Evolutionary conservation across 805 yeast species (phyloP), one percentile per base, ranked within the genome.

Genomic region (Cyberlindnera euphorbiae): DNA sequence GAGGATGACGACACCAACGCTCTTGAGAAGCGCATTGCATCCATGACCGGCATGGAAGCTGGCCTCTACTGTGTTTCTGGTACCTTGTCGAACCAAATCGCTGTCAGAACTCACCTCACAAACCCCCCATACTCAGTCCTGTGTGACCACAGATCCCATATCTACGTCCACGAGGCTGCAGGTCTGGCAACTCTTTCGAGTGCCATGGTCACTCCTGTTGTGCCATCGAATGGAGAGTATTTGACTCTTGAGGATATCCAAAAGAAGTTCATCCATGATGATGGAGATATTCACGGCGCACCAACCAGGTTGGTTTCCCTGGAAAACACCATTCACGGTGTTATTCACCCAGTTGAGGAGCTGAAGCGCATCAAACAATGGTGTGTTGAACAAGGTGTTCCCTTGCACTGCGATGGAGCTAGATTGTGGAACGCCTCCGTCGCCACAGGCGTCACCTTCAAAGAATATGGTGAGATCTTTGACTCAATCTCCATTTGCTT

Each of bases 361-460:
- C 69, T 89, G 37, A 63, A 64, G 39, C 73, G 75, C 38, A 89
- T 89, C 49, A 71, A 82, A 28, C 69, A 63, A 28, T 89, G 84
- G 71, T 85, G 90, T 45, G 66, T 69, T 35, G 71, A 63, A 19
- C 68, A 79, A 47, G 68, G 66, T 36, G 61, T 85, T 37, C 70
- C 66, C 38, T 59, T 88, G 47, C 97, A 90, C 53, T 75, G 88
- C 50, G 97, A 89, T 58, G 97, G 97, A 44, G 97, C 97, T n/a
- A 73, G 97, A 50, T 63, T 89, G 33, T 88, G 94, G 89, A 87
- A 89, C 54, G 96, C 96, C 8, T 68, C 77, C 25, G 82, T 73
- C 9, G 89, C 73, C 21, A 71, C 86, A 6, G 58, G 55, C 2
- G 35, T 48, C 11, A 60, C 86, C 9, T 61, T 89, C 36, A 63